phyloP scores from a whole-genome alignment of 129 eudicot species.

The Lonicera japonica region DNA sequence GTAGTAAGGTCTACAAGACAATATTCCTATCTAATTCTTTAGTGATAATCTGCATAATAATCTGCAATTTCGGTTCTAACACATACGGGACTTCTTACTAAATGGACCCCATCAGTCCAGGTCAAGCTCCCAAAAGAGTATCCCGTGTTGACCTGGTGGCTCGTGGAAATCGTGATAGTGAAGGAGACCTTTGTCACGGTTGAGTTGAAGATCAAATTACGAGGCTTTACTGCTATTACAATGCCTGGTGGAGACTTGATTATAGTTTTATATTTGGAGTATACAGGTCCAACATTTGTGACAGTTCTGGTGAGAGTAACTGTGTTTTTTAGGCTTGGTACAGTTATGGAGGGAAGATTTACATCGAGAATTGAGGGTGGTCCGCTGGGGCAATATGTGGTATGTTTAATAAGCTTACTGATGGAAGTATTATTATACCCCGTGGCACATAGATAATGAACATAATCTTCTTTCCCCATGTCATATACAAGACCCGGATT shows the following conservation, averaged over 20 bases:
- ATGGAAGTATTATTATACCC: neutral
- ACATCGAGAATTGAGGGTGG: constrained; percentile 3
- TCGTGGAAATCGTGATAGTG: constrained; percentile 6
- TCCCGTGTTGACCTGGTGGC: neutral
- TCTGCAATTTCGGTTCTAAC: neutral
- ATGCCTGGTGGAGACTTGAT: constrained; percentile 6
- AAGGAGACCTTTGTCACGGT: neutral
- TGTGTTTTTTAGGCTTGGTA: constrained; percentile 12
- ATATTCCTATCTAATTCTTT: too few relatives aligned
- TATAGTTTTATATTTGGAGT: constrained; percentile 4
- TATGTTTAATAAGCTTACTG: neutral
- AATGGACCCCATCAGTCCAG: constrained; percentile 4
- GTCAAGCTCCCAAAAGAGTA: constrained; percentile 17
- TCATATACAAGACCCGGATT: neutral
- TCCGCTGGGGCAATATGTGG: neutral
- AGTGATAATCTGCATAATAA: too few relatives aligned
- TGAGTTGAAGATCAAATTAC: neutral
- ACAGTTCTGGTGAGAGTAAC: constrained; percentile 10
- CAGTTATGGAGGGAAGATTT: constrained; percentile 19
- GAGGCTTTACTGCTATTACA: constrained; percentile 8
- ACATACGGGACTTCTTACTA: constrained; percentile 2
- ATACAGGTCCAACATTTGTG: constrained; percentile 11
- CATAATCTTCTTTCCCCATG: neutral
- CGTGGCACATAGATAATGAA: neutral
- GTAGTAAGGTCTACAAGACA: too few relatives aligned